A percentile compares a stretch with the other conserved stretches of the same genome.
phyloP scores from a whole-genome alignment of 371 early-diverging fungal genomes.

The Vairimorpha ceranae region DNA sequence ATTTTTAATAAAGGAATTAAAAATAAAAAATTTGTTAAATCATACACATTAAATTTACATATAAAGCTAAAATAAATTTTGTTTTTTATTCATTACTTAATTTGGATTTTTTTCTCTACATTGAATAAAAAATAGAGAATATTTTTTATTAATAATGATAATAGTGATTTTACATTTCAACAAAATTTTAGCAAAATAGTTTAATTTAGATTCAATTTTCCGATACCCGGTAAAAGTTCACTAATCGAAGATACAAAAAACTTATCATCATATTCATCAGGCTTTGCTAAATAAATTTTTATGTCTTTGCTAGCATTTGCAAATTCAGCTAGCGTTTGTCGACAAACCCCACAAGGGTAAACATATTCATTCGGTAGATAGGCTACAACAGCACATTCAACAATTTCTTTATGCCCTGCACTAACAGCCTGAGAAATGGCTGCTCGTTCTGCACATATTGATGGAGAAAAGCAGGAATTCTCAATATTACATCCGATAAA shows the following conservation, averaged over 20 bases:
- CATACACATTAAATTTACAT: no score
- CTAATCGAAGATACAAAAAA: neutral
- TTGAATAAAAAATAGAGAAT: no score
- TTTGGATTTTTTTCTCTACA: no score
- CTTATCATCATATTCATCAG: neutral
- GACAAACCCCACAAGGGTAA: constrained; percentile 73
- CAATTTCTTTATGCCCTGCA: constrained; percentile 68
- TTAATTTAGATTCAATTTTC: neutral
- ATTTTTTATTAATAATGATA: no score
- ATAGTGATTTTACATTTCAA: no score
- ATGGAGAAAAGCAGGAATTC: constrained; percentile 68
- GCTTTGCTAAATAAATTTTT: constrained; percentile 61
- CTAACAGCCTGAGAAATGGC: constrained; percentile 72
- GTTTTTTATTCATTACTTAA: no score
- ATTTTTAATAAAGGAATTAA: no score
- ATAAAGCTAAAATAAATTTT: no score
- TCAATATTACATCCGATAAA: constrained; percentile 73
- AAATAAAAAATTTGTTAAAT: no score
- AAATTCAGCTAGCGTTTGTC: constrained; percentile 74
- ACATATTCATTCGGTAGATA: constrained; percentile 62
- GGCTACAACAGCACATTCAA: constrained; percentile 67
- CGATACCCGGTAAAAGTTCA: neutral
- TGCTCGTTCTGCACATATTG: constrained; percentile 75
- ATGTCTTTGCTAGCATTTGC: constrained; percentile 64
- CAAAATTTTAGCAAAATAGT: no score